These are phyloP conservation scores for Cladosporium austrohemisphaericum DNA, from an alignment of 2,329 filamentous ascomycete genomes.

Conservation along the genomic window DNA sequence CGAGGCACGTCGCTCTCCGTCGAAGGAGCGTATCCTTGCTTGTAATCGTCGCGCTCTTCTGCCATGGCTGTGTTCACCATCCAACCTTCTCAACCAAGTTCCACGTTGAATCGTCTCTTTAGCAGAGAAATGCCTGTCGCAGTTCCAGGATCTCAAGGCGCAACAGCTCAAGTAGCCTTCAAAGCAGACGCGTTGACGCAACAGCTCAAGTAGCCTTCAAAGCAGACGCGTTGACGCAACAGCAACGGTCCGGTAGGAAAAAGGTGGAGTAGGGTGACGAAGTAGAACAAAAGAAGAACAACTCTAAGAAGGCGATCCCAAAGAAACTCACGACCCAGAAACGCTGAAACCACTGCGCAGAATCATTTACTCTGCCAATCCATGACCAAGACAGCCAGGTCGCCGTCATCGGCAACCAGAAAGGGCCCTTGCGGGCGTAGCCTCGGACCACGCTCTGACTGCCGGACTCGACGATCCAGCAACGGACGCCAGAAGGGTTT, in stretches of 20 bases:
- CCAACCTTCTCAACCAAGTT: neutral
- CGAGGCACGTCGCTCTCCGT: constrained; percentile 6
- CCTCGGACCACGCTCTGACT: constrained; percentile 2
- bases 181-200: no score
- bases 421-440: constrained; percentile 11
- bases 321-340: no score
- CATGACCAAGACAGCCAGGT: neutral
- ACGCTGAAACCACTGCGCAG: constrained; percentile 2
- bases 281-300: neutral
- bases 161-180: neutral
- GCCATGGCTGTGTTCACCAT: neutral
- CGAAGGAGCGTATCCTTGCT: constrained; percentile 4
- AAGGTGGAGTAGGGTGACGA: neutral
- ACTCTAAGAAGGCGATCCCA: no score
- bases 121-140: no score
- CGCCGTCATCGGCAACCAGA: constrained; percentile 6
- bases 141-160: no score
- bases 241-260: neutral
- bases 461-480: constrained; percentile 3
- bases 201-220: no score
- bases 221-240: no score
- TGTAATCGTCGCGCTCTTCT: constrained; percentile 1
- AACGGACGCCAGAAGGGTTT: constrained; percentile 5
- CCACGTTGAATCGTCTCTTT: no score
- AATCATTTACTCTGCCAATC: neutral